These are phyloP conservation scores for Leucocoprinus leucothites DNA, from an alignment of 768 basidiomycete genomes.

Conservation along the genomic window DNA sequence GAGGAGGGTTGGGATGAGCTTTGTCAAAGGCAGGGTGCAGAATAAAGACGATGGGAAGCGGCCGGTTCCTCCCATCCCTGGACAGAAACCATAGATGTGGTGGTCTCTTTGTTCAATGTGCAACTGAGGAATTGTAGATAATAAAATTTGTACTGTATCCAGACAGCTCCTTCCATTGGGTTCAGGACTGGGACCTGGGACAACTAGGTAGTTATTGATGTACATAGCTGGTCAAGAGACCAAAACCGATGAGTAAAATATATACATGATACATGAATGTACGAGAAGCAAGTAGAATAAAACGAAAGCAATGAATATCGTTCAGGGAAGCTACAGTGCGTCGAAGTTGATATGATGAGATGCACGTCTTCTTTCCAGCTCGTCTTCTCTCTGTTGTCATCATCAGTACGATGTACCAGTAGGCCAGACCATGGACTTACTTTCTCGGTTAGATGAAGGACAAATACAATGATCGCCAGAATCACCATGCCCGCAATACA, in stretches of 20 bases:
- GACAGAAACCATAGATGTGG: constrained; percentile 1
- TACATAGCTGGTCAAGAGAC: not conserved
- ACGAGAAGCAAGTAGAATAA: not conserved
- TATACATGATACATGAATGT: constrained; percentile 4
- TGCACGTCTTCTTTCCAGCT: constrained; percentile 79
- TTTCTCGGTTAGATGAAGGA: constrained; percentile 92
- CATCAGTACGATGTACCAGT: constrained; percentile 6
- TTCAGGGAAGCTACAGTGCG: constrained; percentile 56
- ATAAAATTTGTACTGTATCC: no score
- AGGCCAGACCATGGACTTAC: constrained; percentile 35
- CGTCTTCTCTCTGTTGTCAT: constrained; percentile 77
- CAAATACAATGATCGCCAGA: constrained; percentile 79
- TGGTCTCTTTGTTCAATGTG: not conserved
- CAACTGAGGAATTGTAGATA: not conserved
- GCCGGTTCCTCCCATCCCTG: constrained; percentile 6
- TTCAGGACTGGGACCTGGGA: no score
- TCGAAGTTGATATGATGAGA: constrained; percentile 99
- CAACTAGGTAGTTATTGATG: constrained; percentile 1
- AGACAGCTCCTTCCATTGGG: not conserved
- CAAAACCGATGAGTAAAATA: not conserved
- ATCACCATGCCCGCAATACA: constrained; percentile 71
- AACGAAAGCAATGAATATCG: not conserved
- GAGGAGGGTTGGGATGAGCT: constrained; percentile 57
- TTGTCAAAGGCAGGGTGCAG: constrained; percentile 41
- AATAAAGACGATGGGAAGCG: not conserved